These are phyloP conservation scores for Psophocarpus tetragonolobus DNA, from an alignment of 306 rosid genomes.

Conservation along the genomic window DNA sequence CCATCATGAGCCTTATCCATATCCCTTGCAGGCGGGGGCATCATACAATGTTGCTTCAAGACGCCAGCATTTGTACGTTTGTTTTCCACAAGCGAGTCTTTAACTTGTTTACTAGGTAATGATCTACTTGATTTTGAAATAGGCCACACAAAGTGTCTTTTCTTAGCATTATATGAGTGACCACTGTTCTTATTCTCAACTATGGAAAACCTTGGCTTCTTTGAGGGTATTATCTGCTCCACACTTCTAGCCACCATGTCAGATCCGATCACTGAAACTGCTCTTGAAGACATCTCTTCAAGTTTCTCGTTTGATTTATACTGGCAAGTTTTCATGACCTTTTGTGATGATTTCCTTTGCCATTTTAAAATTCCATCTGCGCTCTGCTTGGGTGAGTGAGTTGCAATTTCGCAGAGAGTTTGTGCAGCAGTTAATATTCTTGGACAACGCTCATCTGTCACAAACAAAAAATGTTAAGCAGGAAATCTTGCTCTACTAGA, in stretches of 20 bases:
- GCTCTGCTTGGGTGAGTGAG: slow-evolving; percentile 43
- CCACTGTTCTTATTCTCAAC: slow-evolving; percentile 51
- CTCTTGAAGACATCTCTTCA: slow-evolving; percentile 46
- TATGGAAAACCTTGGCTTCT: slow-evolving; percentile 69
- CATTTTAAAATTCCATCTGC: slow-evolving; percentile 63
- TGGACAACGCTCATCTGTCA: slow-evolving; percentile 68
- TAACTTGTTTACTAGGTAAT: slow-evolving; percentile 56
- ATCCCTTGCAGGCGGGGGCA: slow-evolving; percentile 79
- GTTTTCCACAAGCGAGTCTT: slow-evolving; percentile 50
- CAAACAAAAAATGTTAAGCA: slow-evolving; percentile 38
- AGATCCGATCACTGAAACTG: slow-evolving; percentile 44
- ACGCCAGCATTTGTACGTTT: slow-evolving; percentile 51
- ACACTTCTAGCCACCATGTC: slow-evolving; percentile 43
- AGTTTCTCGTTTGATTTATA: slow-evolving; percentile 60
- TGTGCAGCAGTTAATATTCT: slow-evolving; percentile 68
- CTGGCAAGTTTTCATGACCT: slow-evolving; percentile 69
- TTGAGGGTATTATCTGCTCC: slow-evolving; percentile 56
- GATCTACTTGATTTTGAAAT: slow-evolving; percentile 86
- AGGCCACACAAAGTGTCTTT: slow-evolving; percentile 63
- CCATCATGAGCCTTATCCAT: slow-evolving; percentile 53
- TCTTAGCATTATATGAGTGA: slow-evolving; percentile 46
- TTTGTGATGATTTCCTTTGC: slow-evolving; percentile 81
- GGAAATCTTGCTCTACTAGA: slow-evolving; percentile 11
- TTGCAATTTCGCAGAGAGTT: slow-evolving; percentile 71
- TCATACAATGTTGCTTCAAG: slow-evolving; percentile 59